These are phyloP conservation scores for Exsudoporus floridanus DNA, from an alignment of 1,284 basidiomycete species.

Conservation along the genomic window DNA sequence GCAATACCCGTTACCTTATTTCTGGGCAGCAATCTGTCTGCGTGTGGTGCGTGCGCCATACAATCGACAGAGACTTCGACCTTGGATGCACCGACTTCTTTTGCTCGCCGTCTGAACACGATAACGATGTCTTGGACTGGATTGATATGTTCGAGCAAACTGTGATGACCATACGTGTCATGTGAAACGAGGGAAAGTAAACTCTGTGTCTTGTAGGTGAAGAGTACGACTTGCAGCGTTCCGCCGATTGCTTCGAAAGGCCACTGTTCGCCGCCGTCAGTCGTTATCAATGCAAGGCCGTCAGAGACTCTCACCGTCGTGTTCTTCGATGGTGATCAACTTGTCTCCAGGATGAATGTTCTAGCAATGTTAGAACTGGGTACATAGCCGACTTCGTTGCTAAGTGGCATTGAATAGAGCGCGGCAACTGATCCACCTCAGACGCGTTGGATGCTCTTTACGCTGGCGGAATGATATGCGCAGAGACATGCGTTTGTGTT, in stretches of 20 bases:
- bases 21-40: constrained; percentile 64
- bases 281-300: background rate
- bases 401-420: constrained; percentile 62
- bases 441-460: constrained; percentile 52
- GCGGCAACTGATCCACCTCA: constrained; percentile 52
- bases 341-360: constrained; percentile 61
- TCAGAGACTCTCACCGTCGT: constrained; percentile 55
- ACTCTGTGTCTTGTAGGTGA: constrained; percentile 56
- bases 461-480: constrained; percentile 62
- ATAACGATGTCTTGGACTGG: constrained; percentile 58
- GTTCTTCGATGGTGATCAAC: constrained; percentile 73
- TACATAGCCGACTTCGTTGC: constrained; percentile 66
- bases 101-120: constrained; percentile 52
- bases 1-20: constrained; percentile 75
- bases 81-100: constrained; percentile 55
- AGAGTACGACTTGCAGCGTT: constrained; percentile 66
- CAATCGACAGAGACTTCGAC: constrained; percentile 71
- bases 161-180: constrained; percentile 71
- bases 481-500: constrained; percentile 75
- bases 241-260: constrained; percentile 73
- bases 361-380: constrained; percentile 68
- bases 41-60: constrained; percentile 79
- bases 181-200: constrained; percentile 61
- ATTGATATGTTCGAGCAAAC: constrained; percentile 75
- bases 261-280: constrained; percentile 63